These are phyloP conservation scores for Erigeron philadelphicus DNA, from an alignment of 140 eudicot species.

Conservation along the genomic window DNA sequence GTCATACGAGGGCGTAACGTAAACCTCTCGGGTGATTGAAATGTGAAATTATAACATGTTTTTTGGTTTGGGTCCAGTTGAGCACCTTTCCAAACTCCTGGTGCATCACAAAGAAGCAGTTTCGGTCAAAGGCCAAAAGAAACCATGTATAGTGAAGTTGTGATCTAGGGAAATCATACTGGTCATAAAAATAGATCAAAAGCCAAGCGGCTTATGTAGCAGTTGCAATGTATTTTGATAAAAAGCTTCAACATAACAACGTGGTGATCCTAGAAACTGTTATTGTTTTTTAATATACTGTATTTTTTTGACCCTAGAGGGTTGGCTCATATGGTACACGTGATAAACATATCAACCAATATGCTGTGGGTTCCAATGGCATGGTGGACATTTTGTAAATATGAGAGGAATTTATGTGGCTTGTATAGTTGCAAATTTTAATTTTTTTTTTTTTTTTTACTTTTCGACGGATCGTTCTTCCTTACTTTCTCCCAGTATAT, in stretches of 20 bases:
- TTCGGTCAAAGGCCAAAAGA: slow-evolving; percentile 45
- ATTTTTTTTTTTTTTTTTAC: too few species aligned
- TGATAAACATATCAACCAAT: too few species aligned
- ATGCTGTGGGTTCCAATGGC: too few species aligned
- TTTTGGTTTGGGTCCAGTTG: slow-evolving; percentile 44
- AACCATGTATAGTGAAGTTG: slow-evolving; percentile 43
- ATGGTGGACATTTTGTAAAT: too few species aligned
- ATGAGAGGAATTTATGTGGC: too few species aligned
- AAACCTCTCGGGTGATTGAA: not conserved
- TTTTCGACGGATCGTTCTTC: too few species aligned
- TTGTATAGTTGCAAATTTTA: too few species aligned
- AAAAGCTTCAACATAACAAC: not conserved
- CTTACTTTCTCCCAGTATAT: too few species aligned
- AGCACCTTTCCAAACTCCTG: slow-evolving; percentile 83
- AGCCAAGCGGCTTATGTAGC: not conserved
- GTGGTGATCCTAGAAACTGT: not conserved
- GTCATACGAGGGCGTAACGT: not conserved
- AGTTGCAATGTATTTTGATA: not conserved
- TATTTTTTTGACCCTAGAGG: not conserved
- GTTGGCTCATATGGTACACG: too few species aligned
- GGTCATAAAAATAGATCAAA: not conserved
- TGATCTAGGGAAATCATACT: not conserved
- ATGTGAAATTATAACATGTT: not conserved
- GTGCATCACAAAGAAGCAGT: slow-evolving; percentile 75
- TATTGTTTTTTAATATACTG: not conserved